Evolutionary conservation across 2,329 filamentous ascomycete genomes (phyloP), one percentile per base, ranked within the genome.

Genomic region (Aureobasidium leucospermi): DNA sequence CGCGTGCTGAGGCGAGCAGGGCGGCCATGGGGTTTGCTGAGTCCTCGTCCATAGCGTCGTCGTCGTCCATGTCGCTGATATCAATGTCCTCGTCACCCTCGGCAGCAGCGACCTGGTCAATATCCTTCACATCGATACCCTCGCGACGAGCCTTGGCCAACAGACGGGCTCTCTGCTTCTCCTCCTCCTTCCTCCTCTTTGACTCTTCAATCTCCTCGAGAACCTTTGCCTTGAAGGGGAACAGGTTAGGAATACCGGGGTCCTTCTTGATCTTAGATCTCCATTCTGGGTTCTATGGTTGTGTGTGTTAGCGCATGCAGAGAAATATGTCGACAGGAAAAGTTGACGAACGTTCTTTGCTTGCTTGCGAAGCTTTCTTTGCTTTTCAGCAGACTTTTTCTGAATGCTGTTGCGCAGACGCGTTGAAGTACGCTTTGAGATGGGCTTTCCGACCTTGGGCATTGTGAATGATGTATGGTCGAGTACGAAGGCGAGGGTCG

Each of bases 201-300:
- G 85, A 87, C 76, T 96, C 90, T 76, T 99, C 94, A 67, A 99
- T 95, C 75, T 99, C 91, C 61, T 92, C 85, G 36, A 99, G 82
- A 31, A 99, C 83, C 79, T 88, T 92, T 74, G 96, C 92, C 79
- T 99, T 99, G 81, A 94, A 96, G 0, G 94, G 94, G 77, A 96
- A 99, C 38, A 96, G 78, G 71, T 97, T 99, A 42, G 94, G 94
- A 63, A 99, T 96, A 51, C 94, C 94, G 28, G 93, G 94, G 69
- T 99, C 94, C 79, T 97, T 99, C 84, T 96, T 97, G 66, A 96
- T 73, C 74, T 91, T 89, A 61, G 90, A 92, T 67, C 89, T 85
- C 91, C 94, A 97, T 89, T 96, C 85, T 36, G 94, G 93, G 74
- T 96, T 96, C 84, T 84, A 63, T 4, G 43, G 4, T 2, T n/a